Evolutionary conservation across 2,329 filamentous ascomycete species (phyloP).

Genomic region (Alternaria triticina): DNA sequence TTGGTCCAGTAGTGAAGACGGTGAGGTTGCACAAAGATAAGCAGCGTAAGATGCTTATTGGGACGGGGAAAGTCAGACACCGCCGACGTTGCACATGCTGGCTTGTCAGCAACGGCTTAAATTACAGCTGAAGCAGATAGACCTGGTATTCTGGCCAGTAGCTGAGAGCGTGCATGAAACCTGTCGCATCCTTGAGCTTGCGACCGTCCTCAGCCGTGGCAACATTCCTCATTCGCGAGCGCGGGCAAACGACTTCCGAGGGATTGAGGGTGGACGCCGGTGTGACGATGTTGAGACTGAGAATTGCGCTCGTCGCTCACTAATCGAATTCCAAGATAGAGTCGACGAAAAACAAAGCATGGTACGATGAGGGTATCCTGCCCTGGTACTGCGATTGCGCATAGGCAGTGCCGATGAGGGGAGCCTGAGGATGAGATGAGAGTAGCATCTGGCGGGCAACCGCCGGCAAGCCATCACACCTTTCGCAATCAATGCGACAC

Average conservation of each 20-base stretch:
- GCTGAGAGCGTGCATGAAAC: background rate
- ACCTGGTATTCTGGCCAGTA: background rate
- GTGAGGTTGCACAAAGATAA: background rate
- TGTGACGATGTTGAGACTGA: background rate
- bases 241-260: background rate
- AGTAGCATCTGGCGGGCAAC: background rate
- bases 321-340: background rate
- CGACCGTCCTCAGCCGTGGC: background rate
- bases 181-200: background rate
- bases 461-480: background rate
- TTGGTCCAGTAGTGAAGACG: background rate
- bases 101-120: background rate
- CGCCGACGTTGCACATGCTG: background rate
- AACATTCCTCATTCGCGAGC: background rate
- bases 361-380: background rate
- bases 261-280: background rate
- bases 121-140: background rate
- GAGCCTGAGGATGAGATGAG: background rate
- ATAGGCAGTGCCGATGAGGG: background rate
- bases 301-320: background rate
- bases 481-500: background rate
- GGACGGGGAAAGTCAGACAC: background rate
- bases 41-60: background rate
- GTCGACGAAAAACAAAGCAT: background rate
- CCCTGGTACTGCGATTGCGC: background rate